A percentile compares a stretch with the other conserved stretches of the same genome.
These are phyloP conservation scores for Extremus antarcticus DNA, from an alignment of 495 filamentous ascomycete genomes.

Conservation along the genomic window DNA sequence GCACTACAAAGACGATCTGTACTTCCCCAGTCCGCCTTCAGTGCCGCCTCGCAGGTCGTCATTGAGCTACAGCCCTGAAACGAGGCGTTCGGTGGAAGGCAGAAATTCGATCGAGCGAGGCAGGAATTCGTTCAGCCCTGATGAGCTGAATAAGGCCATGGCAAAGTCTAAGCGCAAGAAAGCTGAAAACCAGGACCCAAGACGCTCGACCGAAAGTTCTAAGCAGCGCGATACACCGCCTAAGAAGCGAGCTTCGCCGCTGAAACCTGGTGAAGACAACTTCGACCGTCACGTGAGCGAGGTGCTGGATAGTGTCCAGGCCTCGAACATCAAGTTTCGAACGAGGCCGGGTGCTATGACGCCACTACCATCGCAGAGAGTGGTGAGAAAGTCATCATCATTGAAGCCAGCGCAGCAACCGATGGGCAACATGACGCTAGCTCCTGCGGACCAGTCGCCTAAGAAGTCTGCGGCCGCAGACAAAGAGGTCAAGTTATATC, in stretches of 20 bases:
- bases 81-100: background rate
- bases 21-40: constrained; percentile 10
- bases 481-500: constrained; percentile 76
- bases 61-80: background rate
- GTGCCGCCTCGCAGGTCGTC: background rate
- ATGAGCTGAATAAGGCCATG: constrained; percentile 25
- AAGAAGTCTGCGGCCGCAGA: constrained; percentile 29
- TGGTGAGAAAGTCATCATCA: background rate
- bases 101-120: too few relatives aligned
- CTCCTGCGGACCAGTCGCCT: constrained; percentile 14
- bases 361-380: background rate
- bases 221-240: background rate
- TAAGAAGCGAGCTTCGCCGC: background rate
- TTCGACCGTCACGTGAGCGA: constrained; percentile 78
- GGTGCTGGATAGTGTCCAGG: constrained; percentile 65
- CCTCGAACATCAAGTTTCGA: constrained; percentile 59
- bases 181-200: background rate
- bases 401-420: background rate
- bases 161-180: constrained; percentile 18
- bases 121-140: too few relatives aligned
- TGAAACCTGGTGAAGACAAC: constrained; percentile 42
- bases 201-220: background rate
- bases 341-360: constrained; percentile 37
- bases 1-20: constrained; percentile 4
- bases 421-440: constrained; percentile 13